Conservation (phyloP, 1,284 basidiomycete species). For the Boletellus deceptivus region DNA sequence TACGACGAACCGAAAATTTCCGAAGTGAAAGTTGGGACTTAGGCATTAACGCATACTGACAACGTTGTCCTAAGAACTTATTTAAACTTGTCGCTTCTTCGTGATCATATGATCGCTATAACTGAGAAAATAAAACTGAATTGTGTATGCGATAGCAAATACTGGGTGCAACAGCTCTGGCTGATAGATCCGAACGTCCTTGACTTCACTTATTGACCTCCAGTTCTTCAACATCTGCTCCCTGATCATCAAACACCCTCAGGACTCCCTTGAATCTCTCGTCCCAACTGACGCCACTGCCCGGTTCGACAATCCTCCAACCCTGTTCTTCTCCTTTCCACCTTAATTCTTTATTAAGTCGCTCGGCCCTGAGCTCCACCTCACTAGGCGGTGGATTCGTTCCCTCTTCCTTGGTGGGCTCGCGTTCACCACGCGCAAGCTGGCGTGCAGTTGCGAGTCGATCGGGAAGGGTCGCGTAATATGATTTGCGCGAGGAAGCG, state of each 20-base stretch:
- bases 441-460: slow-evolving; percentile 77
- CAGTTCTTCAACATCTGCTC: neutral
- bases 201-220: neutral
- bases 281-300: slow-evolving; percentile 72
- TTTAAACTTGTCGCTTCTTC: no score
- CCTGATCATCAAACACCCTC: slow-evolving; percentile 56
- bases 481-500: slow-evolving; percentile 68
- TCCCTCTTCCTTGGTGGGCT: slow-evolving; percentile 82
- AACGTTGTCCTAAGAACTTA: no score
- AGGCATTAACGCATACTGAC: no score
- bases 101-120: neutral
- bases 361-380: slow-evolving; percentile 79
- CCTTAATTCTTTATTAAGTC: slow-evolving; percentile 81
- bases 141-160: neutral
- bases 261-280: slow-evolving; percentile 66
- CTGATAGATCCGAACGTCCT: neutral
- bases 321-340: slow-evolving; percentile 80
- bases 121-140: neutral
- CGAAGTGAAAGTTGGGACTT: no score
- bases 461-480: slow-evolving; percentile 72
- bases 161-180: neutral
- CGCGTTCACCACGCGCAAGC: slow-evolving; percentile 74
- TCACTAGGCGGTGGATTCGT: slow-evolving; percentile 84
- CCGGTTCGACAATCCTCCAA: slow-evolving; percentile 73
- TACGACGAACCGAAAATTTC: no score